phyloP scores from a whole-genome alignment of 176 grass and related monocot genomes.

The Musa itinerans region DNA sequence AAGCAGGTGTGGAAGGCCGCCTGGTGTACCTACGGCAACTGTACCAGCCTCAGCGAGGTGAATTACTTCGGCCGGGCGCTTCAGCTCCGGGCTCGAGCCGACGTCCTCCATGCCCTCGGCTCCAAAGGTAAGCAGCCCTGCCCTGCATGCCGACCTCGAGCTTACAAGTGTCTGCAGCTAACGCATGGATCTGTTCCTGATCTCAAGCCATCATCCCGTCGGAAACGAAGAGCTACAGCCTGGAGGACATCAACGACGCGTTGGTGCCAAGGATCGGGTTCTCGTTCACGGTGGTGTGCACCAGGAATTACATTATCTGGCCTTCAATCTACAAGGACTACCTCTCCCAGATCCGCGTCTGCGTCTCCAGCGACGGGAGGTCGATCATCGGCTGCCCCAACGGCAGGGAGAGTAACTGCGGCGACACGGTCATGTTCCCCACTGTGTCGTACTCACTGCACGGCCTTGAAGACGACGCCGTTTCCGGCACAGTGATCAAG shows the following conservation, averaged over 20 bases:
- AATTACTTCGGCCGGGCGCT: background rate
- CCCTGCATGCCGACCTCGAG: no score
- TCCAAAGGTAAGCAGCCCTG: background rate
- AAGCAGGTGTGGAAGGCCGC: background rate
- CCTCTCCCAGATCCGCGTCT: constrained; percentile 16
- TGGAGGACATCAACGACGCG: no score
- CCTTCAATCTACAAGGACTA: background rate
- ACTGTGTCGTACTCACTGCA: background rate
- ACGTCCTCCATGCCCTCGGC: background rate
- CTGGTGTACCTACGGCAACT: background rate
- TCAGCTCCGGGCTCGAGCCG: background rate
- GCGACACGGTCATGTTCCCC: constrained; percentile 10
- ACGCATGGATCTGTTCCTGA: background rate
- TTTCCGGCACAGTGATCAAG: no score
- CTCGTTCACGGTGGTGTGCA: constrained; percentile 22
- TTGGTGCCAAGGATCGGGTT: background rate
- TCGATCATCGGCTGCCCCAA: constrained; percentile 21
- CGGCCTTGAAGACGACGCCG: no score
- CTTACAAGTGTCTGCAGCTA: no score
- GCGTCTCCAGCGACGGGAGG: constrained; percentile 13
- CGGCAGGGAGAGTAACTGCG: constrained; percentile 12
- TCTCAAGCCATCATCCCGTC: constrained; percentile 22
- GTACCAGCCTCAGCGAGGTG: background rate
- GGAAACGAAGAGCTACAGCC: background rate
- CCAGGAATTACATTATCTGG: background rate